Base-by-base conservation (phyloP, 768 basidiomycete species). In the Tulasnella calospora region DNA sequence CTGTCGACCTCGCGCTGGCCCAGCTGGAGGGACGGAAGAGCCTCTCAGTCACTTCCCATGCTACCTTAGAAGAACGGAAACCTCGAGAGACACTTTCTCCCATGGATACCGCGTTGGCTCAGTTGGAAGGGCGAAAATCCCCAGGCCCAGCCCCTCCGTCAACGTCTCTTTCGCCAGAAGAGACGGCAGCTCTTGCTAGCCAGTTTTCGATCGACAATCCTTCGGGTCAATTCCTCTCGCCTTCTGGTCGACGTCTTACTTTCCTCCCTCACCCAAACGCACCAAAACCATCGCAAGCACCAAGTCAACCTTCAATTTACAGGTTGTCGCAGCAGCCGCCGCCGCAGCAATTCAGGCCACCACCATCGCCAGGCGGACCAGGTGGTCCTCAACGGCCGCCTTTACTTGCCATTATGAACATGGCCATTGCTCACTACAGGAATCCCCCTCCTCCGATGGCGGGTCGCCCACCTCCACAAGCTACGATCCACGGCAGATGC, bases 211-310 rank as follows among this genome's bases (percentile, higher is more conserved):
- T 51, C 4, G 38, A 47, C 10, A 38, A 38, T 23, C 44, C 51
- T 23, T 33, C 74, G 36, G 79, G 44, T 77, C 74, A 57, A 30
- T 79, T 40, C 74, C 38, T 35, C 33, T 71, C 46, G 51, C 79
- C 35, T 73, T 57, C 55, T 67, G 47, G 47, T 57, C 51, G 36
- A 61, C 77, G 23, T 4, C 75, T 75, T 38, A 75, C 74, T 12
- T 79, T 79, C 61, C 55, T 79, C 3, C 79, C 79, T 38, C 79
- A 79, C 35, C 79, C 79, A 21, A 57, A 57, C 17, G 79, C 79
- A 2, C 79, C 79, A 4, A 79, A 79, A n/a, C 78, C 78, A 6
- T 10, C 70, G 8, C 57, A 38, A 75, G 55, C 33, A n/a, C 47
- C 74, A 19, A 44, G 23, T n/a, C 74, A 70, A 13, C 41, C 47